Conservation (phyloP, 2,329 filamentous ascomycete species). For the Verticillium dahliae region DNA sequence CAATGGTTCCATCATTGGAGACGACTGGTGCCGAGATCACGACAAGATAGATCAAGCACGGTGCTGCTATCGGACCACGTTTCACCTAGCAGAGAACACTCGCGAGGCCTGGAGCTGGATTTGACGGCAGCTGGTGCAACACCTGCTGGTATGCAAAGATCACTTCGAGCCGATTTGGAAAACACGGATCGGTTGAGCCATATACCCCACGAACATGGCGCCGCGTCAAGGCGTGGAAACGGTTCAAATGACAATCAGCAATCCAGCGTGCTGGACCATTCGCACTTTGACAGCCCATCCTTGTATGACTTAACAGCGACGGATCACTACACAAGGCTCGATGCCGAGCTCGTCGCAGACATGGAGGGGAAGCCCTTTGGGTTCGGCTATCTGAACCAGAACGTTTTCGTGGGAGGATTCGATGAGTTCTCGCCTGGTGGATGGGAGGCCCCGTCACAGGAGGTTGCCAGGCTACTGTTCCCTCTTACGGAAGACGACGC, state of each 20-base stretch:
- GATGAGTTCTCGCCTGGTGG: not conserved
- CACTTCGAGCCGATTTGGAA: not conserved
- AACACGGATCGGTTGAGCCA: not conserved
- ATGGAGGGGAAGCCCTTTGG: not conserved
- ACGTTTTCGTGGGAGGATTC: not conserved
- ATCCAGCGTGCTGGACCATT: not conserved
- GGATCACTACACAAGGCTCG: not conserved
- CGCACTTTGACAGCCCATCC: not conserved
- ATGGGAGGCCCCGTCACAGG: not conserved
- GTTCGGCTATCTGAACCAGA: not conserved
- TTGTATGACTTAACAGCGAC: not conserved
- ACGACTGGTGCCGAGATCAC: conserved; percentile 14
- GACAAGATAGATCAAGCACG: not conserved
- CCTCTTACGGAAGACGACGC: not conserved
- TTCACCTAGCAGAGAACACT: not conserved
- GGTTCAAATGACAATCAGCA: not conserved
- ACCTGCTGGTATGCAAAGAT: not conserved
- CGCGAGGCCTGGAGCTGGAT: not conserved
- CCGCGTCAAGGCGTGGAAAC: not conserved
- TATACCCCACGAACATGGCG: not conserved
- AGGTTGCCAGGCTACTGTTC: not conserved
- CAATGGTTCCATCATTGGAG: conserved; percentile 32
- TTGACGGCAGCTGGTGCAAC: not conserved
- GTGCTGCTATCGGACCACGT: not conserved
- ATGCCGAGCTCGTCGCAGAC: not conserved